Evolutionary conservation across 192 early-diverging fungal genomes (phyloP).

Genomic region (Backusella liffmaniae): DNA sequence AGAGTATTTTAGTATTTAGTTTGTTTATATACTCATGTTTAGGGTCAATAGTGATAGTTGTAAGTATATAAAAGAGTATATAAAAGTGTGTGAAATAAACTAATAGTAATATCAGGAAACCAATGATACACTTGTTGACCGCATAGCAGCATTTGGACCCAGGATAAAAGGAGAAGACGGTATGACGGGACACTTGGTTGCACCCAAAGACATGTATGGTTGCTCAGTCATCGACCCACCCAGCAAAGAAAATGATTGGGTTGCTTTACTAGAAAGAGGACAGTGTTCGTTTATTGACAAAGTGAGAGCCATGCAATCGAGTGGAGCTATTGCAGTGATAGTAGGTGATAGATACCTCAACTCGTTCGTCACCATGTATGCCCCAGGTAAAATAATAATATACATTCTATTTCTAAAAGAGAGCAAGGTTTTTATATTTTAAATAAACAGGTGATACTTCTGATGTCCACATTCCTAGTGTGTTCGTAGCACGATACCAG

Average conservation of each 20-base stretch:
- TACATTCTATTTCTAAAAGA: no score
- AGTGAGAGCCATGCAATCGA: conserved; percentile 85
- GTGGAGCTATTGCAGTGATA: conserved; percentile 82
- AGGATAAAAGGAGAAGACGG: conserved; percentile 64
- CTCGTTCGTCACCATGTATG: conserved; percentile 88
- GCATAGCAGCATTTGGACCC: conserved; percentile 87
- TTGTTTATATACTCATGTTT: conserved; percentile 1
- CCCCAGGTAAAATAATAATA: conserved; percentile 42
- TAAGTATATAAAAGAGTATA: neutral
- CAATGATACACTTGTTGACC: conserved; percentile 61
- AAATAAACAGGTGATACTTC: conserved; percentile 70
- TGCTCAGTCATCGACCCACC: conserved; percentile 48
- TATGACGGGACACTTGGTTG: conserved; percentile 62
- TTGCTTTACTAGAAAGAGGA: conserved; percentile 89
- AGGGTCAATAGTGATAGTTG: neutral
- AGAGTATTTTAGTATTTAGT: neutral
- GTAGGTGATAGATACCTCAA: conserved; percentile 82
- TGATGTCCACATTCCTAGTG: conserved; percentile 85
- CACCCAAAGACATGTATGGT: conserved; percentile 49
- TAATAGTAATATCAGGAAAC: conserved; percentile 37
- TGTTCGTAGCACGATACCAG: conserved; percentile 77
- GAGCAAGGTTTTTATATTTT: neutral
- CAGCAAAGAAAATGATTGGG: conserved; percentile 54
- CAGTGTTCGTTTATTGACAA: conserved; percentile 91
- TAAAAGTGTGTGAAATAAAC: neutral